A percentile compares a stretch with the other conserved stretches of the same genome.
Evolutionary conservation across 306 rosid species (phyloP).

Genomic region (Hylodesmum podocarpum): DNA sequence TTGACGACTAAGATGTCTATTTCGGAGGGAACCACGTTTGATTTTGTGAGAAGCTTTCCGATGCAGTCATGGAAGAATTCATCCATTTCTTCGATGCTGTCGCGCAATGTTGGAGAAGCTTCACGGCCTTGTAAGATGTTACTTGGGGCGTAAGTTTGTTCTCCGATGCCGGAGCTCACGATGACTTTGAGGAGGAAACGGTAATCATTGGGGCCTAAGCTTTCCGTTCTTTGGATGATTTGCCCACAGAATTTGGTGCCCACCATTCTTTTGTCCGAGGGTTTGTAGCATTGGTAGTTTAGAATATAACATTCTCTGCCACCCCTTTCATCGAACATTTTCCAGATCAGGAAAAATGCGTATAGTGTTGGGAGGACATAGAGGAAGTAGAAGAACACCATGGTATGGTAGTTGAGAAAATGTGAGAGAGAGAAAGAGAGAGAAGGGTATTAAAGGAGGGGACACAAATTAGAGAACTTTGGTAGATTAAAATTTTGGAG

Average conservation of each 20-base stretch:
- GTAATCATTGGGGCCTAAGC: slow-evolving; percentile 61
- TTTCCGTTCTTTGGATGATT: slow-evolving; percentile 47
- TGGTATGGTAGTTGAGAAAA: too few species aligned
- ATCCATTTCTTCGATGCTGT: slow-evolving; percentile 64
- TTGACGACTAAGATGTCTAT: slow-evolving; percentile 81
- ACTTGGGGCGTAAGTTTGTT: slow-evolving; percentile 78
- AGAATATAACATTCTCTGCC: slow-evolving; percentile 69
- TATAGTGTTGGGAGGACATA: slow-evolving; percentile 38
- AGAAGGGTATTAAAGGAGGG: too few species aligned
- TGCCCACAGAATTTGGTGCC: slow-evolving; percentile 54
- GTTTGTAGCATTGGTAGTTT: slow-evolving; percentile 68
- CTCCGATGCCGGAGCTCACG: slow-evolving; percentile 89
- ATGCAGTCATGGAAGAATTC: slow-evolving; percentile 75
- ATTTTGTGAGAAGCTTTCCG: slow-evolving; percentile 44
- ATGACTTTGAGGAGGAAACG: slow-evolving; percentile 85
- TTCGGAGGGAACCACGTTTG: slow-evolving; percentile 53
- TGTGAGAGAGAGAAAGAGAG: too few species aligned
- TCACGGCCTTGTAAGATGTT: slow-evolving; percentile 69
- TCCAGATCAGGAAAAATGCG: slow-evolving; percentile 53
- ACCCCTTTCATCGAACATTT: slow-evolving; percentile 33
- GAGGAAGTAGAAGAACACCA: slow-evolving; percentile 58
- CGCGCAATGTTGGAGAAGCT: slow-evolving; percentile 51
- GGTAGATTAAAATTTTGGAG: too few species aligned
- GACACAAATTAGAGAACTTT: too few species aligned
- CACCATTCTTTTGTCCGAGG: slow-evolving; percentile 60